These are phyloP conservation scores for Articulospora tetracladia DNA, from an alignment of 495 filamentous ascomycete genomes.

Conservation along the genomic window DNA sequence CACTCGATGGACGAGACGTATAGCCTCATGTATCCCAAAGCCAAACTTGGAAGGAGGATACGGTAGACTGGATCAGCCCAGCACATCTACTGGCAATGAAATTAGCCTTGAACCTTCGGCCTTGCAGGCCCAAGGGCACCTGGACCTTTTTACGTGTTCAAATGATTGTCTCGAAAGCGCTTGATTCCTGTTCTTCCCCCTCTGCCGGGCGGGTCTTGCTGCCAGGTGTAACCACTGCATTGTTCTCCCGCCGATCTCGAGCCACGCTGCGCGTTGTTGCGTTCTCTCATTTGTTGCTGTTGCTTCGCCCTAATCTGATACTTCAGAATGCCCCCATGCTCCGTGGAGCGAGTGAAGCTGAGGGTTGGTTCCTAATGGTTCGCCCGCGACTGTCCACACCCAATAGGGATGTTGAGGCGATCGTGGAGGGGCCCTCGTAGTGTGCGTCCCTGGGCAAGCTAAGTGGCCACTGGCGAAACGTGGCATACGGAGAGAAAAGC, in stretches of 20 bases:
- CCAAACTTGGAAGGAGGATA: neutral
- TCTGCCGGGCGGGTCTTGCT: neutral
- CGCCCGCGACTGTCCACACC: neutral
- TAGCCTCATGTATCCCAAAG: neutral
- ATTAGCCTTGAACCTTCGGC: neutral
- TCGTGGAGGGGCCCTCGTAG: neutral
- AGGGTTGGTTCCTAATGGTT: neutral
- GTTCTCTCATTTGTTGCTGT: neutral
- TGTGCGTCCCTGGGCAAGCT: neutral
- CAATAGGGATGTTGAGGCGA: slow-evolving; percentile 1
- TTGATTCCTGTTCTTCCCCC: neutral
- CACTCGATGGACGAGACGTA: neutral
- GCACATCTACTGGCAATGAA: neutral
- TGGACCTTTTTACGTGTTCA: neutral
- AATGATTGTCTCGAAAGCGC: neutral
- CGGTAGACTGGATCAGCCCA: neutral
- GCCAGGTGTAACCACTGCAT: neutral
- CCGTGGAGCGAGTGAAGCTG: neutral
- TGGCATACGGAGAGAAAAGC: slow-evolving; percentile 7
- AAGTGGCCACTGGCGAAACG: slow-evolving; percentile 6
- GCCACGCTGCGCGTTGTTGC: neutral
- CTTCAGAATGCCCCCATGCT: neutral
- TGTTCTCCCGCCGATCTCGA: neutral
- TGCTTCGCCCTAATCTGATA: neutral
- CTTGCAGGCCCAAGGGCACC: neutral